Evolutionary conservation across 2,329 filamentous ascomycete species (phyloP).

Genomic region (Blastomyces parvus): DNA sequence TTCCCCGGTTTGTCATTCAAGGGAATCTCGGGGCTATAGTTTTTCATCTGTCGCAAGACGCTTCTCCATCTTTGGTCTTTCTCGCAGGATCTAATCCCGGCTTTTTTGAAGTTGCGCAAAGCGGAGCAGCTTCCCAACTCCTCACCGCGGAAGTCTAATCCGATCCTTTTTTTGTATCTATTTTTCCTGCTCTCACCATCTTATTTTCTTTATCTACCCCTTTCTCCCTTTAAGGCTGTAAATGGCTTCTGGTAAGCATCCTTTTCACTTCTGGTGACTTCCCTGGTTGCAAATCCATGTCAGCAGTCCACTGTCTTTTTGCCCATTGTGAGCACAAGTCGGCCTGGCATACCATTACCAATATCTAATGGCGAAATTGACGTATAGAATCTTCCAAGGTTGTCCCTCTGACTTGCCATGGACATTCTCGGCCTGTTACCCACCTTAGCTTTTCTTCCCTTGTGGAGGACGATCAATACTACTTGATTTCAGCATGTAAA

Average conservation of each 20-base stretch:
- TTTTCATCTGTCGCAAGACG: constrained; percentile 8
- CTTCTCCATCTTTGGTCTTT: constrained; percentile 4
- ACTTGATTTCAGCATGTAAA: constrained; percentile 89
- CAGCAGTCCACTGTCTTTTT: background rate
- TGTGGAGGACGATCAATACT: constrained; percentile 75
- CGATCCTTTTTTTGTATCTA: constrained; percentile 4
- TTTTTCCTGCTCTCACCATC: background rate
- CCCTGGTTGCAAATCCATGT: background rate
- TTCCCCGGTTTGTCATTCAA: constrained; percentile 9
- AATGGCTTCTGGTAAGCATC: constrained; percentile 9
- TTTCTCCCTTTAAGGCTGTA: background rate
- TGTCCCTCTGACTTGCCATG: constrained; percentile 86
- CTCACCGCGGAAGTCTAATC: background rate
- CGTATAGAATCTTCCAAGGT: constrained; percentile 16
- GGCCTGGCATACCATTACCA: background rate
- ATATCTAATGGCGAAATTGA: constrained; percentile 5
- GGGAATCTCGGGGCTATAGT: constrained; percentile 8
- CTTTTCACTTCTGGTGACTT: background rate
- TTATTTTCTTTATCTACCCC: background rate
- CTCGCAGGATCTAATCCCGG: background rate
- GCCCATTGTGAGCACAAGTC: background rate
- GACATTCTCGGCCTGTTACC: constrained; percentile 83
- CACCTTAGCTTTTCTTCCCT: constrained; percentile 83
- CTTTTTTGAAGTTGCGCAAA: background rate
- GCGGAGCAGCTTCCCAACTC: constrained; percentile 1